Percentiles rank a stretch among this genome's conserved stretches.
Conservation (phyloP, 2,329 filamentous ascomycete genomes). For the Botrytis byssoidea region DNA sequence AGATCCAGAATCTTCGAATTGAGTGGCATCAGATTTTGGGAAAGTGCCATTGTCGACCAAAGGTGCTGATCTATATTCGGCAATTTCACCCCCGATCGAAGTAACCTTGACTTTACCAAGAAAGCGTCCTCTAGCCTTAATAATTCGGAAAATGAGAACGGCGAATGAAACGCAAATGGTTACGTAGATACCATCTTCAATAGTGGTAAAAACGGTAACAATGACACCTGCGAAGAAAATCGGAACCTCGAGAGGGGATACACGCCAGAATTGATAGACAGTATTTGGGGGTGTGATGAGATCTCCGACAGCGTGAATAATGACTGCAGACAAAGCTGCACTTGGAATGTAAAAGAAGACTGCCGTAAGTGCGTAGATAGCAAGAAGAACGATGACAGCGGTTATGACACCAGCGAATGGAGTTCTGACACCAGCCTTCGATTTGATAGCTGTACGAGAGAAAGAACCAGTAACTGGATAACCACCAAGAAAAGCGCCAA, state of each 20-base stretch:
- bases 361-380: conserved; percentile 82
- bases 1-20: conserved; percentile 46
- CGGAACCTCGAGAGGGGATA: conserved; percentile 83
- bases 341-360: conserved; percentile 94
- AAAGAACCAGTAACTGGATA: conserved; percentile 96
- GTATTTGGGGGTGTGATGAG: conserved; percentile 88
- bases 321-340: conserved; percentile 78
- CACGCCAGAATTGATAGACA: conserved; percentile 92
- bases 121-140: conserved; percentile 80
- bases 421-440: conserved; percentile 91
- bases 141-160: conserved; percentile 77
- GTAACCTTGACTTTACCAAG: conserved; percentile 81
- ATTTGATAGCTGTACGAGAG: conserved; percentile 94
- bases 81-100: conserved; percentile 63
- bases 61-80: conserved; percentile 58
- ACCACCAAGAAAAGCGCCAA: conserved; percentile 87
- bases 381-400: conserved; percentile 78
- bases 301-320: conserved; percentile 93
- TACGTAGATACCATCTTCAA: conserved; percentile 90
- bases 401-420: conserved; percentile 90
- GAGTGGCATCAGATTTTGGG: conserved; percentile 33
- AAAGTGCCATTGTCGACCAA: conserved; percentile 56
- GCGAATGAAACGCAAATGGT: conserved; percentile 76
- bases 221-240: conserved; percentile 94
- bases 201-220: conserved; percentile 81